A percentile compares a stretch with the other conserved stretches of the same genome.
These are phyloP conservation scores for Ophiostoma novo-ulmi DNA, from an alignment of 2,329 filamentous ascomycete species.

Conservation along the genomic window DNA sequence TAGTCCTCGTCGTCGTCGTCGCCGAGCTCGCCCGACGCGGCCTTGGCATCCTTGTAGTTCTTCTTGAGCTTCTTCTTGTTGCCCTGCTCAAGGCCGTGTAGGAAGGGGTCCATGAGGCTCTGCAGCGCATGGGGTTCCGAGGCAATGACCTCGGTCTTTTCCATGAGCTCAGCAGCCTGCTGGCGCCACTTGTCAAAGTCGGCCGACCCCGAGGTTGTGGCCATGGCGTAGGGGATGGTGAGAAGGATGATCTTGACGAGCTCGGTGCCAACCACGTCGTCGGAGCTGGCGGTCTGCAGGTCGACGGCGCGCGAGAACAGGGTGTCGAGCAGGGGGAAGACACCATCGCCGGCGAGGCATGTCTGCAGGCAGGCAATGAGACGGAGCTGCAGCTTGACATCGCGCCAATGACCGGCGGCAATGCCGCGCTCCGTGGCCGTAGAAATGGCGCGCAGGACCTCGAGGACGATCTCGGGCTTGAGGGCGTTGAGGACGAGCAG, in stretches of 20 bases:
- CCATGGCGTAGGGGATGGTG: conserved; percentile 86
- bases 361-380: conserved; percentile 83
- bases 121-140: conserved; percentile 82
- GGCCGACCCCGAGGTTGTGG: conserved; percentile 55
- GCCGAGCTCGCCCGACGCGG: neutral
- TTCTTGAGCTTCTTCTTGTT: conserved; percentile 15
- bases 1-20: conserved; percentile 18
- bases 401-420: conserved; percentile 72
- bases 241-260: conserved; percentile 95
- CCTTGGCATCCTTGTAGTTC: conserved; percentile 14
- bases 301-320: conserved; percentile 90
- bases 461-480: conserved; percentile 67
- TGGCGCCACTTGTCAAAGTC: conserved; percentile 53
- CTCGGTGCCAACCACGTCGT: conserved; percentile 82
- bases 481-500: conserved; percentile 73
- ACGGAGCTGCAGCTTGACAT: conserved; percentile 84
- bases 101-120: conserved; percentile 79
- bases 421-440: conserved; percentile 62
- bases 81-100: conserved; percentile 34
- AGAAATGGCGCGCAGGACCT: conserved; percentile 61
- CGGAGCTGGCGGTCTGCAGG: conserved; percentile 84
- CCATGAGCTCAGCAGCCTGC: conserved; percentile 72
- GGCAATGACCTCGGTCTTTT: conserved; percentile 92
- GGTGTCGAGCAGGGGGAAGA: conserved; percentile 80
- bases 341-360: conserved; percentile 63